These are phyloP conservation scores for Blastobotrys buckinghamii DNA, from an alignment of 1,139 yeast genomes.

Conservation along the genomic window DNA sequence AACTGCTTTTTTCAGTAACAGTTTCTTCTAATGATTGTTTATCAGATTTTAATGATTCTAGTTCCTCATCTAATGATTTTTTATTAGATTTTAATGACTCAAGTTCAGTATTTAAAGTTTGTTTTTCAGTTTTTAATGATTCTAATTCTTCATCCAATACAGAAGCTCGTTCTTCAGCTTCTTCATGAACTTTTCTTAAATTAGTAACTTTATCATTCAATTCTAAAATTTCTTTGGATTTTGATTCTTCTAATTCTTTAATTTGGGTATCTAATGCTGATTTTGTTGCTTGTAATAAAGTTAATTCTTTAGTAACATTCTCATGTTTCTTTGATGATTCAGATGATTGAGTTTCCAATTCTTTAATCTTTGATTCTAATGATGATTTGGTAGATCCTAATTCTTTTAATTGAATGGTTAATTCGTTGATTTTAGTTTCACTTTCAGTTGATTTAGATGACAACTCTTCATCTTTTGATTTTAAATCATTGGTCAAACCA, in stretches of 20 bases:
- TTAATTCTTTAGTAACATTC: background rate
- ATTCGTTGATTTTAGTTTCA: background rate
- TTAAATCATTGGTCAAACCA: no score
- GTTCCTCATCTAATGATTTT: slow-evolving; percentile 7
- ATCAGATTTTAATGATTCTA: slow-evolving; percentile 12
- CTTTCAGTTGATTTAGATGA: background rate
- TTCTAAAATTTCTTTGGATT: background rate
- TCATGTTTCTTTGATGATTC: background rate
- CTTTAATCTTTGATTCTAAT: slow-evolving; percentile 4
- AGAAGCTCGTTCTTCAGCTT: background rate
- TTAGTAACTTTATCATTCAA: background rate
- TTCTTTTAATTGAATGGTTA: background rate
- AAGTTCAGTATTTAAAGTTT: background rate
- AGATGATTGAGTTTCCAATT: slow-evolving; percentile 5
- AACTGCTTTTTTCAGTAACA: background rate
- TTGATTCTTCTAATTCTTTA: slow-evolving; percentile 10
- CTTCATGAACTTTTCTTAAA: background rate
- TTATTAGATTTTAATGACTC: slow-evolving; percentile 7
- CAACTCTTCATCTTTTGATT: background rate
- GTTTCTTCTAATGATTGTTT: slow-evolving; percentile 12
- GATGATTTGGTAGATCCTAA: background rate
- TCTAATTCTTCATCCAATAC: slow-evolving; percentile 2
- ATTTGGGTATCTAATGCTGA: slow-evolving; percentile 12
- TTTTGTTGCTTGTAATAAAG: background rate
- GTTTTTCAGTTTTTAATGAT: background rate